These are phyloP conservation scores for Trichoderma arundinaceum DNA, from an alignment of 2,329 filamentous ascomycete species.

Conservation along the genomic window DNA sequence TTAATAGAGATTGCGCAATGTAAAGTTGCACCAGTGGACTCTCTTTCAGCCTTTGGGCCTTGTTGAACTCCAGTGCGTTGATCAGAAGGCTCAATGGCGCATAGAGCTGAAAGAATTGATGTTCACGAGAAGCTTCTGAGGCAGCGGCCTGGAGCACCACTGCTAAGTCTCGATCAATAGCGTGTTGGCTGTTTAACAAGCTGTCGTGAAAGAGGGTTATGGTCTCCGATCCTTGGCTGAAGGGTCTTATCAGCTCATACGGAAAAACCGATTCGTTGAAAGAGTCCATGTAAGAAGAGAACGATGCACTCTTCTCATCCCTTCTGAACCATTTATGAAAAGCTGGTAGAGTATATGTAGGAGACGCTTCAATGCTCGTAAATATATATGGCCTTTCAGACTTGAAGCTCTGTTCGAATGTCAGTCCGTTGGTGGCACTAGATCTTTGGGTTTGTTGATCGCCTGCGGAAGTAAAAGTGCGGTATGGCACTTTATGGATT, in stretches of 20 bases:
- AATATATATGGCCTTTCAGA: conserved; percentile 57
- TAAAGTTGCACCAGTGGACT: conserved; percentile 64
- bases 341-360: conserved; percentile 53
- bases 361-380: conserved; percentile 51
- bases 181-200: conserved; percentile 38
- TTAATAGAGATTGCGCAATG: conserved; percentile 79
- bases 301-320: conserved; percentile 6
- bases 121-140: conserved; percentile 31
- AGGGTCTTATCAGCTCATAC: conserved; percentile 47
- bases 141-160: conserved; percentile 42
- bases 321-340: conserved; percentile 63
- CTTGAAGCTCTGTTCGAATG: conserved; percentile 62
- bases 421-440: conserved; percentile 40
- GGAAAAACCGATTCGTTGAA: conserved; percentile 45
- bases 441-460: background rate
- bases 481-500: background rate
- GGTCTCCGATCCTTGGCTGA: conserved; percentile 32
- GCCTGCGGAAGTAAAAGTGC: conserved; percentile 5
- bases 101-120: conserved; percentile 61
- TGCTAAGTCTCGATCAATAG: conserved; percentile 42
- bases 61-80: conserved; percentile 58
- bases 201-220: conserved; percentile 41
- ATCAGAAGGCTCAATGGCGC: conserved; percentile 70
- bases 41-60: conserved; percentile 31
- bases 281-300: conserved; percentile 41